Base-by-base conservation (phyloP, 2,329 filamentous ascomycete genomes). In the Conoideocrella luteorostrata region DNA sequence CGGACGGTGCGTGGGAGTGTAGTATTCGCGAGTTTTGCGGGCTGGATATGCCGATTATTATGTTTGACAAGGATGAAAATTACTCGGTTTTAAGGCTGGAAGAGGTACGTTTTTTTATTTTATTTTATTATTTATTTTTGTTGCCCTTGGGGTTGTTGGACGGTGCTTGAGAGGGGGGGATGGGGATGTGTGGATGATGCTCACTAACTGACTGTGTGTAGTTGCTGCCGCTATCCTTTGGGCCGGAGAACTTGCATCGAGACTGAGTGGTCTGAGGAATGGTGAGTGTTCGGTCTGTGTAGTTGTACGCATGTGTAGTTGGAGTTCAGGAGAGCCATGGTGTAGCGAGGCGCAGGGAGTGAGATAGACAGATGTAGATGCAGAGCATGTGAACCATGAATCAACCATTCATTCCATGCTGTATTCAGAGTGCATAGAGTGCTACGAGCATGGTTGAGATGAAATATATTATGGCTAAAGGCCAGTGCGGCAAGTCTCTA, bases 61-160 rank as follows among this genome's bases (percentile, higher is more conserved):
- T 97, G 91, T 95, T 94, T 65, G 89, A 94, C 63, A 84, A 82
- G 62, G 77, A 89, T 50, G 84, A 82, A 2, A 77, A 83, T 48
- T 89, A 76, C 55, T 70, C 80, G n/a, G 78, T 87, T 20, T 71
- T 80, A 67, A 84, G 73, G 20, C 68, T 95, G 45, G 79, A 81
- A 51, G 74, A 88, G 68, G 80, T 82, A 59, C 56, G 70, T 56
- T 49, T 30, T 17, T 29, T 32, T 15, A 11, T 13, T 24, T 12
- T 15, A 21, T 18, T 34, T 30, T 26, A 5, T 33, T 30, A 10
- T 28, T 7, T 4, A 10, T 17, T 12, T 13, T 6, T 26, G 11
- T 24, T 32, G 18, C 7, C 13, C 1, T 12, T 4, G 15, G n/a
- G n/a, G 15, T 9, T 2, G 23, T 17, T 23, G 18, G 17, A 9